These are phyloP conservation scores for Paraglomus occultum DNA, from an alignment of 192 early-diverging fungal genomes.

Conservation along the genomic window DNA sequence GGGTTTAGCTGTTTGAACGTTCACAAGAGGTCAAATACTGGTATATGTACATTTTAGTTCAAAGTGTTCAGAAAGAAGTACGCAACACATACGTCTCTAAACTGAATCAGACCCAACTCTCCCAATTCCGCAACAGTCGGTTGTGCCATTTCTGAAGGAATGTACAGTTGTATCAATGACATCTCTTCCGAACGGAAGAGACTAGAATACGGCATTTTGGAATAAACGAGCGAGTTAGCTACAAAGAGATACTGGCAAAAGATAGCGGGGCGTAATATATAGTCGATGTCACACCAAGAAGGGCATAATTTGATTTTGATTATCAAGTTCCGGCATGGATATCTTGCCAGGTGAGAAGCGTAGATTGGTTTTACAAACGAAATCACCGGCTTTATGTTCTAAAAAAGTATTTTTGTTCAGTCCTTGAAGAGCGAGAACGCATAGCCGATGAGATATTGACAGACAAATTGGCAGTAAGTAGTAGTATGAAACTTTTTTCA, in stretches of 20 bases:
- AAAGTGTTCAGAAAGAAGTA: neutral
- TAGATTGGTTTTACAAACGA: neutral
- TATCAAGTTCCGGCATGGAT: too few species aligned
- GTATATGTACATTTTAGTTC: neutral
- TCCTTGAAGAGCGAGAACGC: conserved; percentile 45
- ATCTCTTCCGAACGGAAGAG: conserved; percentile 94
- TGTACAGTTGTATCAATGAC: conserved; percentile 94
- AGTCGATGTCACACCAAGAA: too few species aligned
- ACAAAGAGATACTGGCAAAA: too few species aligned
- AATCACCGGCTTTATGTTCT: neutral
- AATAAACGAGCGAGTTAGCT: too few species aligned
- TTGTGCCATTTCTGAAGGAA: conserved; percentile 91
- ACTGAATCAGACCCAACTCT: conserved; percentile 91
- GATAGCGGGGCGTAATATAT: too few species aligned
- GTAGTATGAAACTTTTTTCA: neutral
- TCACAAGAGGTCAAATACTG: conserved; percentile 14
- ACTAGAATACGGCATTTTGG: conserved; percentile 46
- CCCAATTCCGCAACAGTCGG: conserved; percentile 92
- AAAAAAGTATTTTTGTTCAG: conserved; percentile 27
- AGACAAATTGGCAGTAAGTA: conserved; percentile 54
- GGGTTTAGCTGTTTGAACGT: conserved; percentile 72
- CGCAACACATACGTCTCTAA: conserved; percentile 77
- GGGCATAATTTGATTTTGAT: too few species aligned
- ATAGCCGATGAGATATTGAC: conserved; percentile 55
- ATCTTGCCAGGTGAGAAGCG: too few species aligned